Conservation (phyloP, 106 monocot genomes). For the Allium sativum region DNA sequence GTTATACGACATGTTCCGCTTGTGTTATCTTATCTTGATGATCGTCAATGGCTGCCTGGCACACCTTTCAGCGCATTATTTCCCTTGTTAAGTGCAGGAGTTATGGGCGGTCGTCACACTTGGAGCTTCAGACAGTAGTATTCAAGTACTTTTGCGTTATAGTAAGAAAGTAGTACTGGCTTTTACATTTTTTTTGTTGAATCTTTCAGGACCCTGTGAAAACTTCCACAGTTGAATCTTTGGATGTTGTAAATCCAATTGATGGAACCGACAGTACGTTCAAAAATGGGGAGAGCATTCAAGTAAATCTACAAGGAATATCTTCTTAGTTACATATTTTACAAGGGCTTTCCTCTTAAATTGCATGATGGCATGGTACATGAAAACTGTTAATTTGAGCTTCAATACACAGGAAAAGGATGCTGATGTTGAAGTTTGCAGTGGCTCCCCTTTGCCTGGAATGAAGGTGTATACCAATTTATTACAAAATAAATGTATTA, state of each 20-base stretch:
- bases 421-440: slow-evolving; percentile 45
- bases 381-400: slow-evolving; percentile 16
- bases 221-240: slow-evolving; percentile 2
- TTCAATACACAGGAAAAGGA: slow-evolving; percentile 32
- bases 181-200: background rate
- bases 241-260: slow-evolving; percentile 8
- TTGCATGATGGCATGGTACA: background rate
- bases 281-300: background rate
- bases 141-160: slow-evolving; percentile 5
- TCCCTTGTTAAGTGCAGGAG: too few relatives aligned
- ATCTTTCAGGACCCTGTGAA: slow-evolving; percentile 26
- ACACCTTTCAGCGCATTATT: too few relatives aligned
- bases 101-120: too few relatives aligned
- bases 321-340: background rate
- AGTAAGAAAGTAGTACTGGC: too few relatives aligned
- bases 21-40: too few relatives aligned
- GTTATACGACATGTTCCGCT: too few relatives aligned
- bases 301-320: slow-evolving; percentile 15
- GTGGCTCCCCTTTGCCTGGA: slow-evolving; percentile 84
- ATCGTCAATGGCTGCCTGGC: too few relatives aligned
- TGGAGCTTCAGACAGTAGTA: background rate
- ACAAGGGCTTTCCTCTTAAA: too few relatives aligned
- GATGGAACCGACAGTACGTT: slow-evolving; percentile 13
- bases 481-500: too few relatives aligned
- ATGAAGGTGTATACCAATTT: slow-evolving; percentile 43